These are phyloP conservation scores for Melampsora americana DNA, from an alignment of 1,284 basidiomycete species.

Conservation along the genomic window DNA sequence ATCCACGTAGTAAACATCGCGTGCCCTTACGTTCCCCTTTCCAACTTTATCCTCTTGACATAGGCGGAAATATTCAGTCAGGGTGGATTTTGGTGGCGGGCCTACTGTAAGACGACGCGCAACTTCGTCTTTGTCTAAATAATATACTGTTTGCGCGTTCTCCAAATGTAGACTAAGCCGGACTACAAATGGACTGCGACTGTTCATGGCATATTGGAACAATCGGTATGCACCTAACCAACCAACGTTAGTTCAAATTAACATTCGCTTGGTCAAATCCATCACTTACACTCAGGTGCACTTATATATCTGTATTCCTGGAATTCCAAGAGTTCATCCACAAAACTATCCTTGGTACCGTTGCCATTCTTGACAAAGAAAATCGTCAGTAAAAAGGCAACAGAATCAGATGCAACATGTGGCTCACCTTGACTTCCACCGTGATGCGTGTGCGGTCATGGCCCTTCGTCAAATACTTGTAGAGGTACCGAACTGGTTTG, in stretches of 20 bases:
- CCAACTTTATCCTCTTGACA: neutral
- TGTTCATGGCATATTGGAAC: slow-evolving; percentile 54
- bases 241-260: slow-evolving; percentile 37
- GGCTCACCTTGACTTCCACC: neutral
- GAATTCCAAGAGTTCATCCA: no score
- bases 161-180: neutral
- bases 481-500: slow-evolving; percentile 15
- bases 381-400: no score
- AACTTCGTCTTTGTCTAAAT: neutral
- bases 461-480: slow-evolving; percentile 25
- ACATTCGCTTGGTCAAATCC: no score
- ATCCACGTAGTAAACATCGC: neutral
- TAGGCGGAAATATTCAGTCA: slow-evolving; percentile 5
- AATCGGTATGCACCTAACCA: slow-evolving; percentile 56
- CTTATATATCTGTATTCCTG: no score
- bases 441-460: neutral
- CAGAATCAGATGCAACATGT: no score
- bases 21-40: neutral
- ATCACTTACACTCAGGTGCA: no score
- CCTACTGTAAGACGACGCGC: neutral
- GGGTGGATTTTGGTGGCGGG: neutral
- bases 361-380: no score
- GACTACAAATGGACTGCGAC: neutral
- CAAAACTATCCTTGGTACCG: no score
- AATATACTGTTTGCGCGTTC: slow-evolving; percentile 3